These are phyloP conservation scores for Hylodesmum podocarpum DNA, from an alignment of 306 rosid genomes.

Conservation along the genomic window DNA sequence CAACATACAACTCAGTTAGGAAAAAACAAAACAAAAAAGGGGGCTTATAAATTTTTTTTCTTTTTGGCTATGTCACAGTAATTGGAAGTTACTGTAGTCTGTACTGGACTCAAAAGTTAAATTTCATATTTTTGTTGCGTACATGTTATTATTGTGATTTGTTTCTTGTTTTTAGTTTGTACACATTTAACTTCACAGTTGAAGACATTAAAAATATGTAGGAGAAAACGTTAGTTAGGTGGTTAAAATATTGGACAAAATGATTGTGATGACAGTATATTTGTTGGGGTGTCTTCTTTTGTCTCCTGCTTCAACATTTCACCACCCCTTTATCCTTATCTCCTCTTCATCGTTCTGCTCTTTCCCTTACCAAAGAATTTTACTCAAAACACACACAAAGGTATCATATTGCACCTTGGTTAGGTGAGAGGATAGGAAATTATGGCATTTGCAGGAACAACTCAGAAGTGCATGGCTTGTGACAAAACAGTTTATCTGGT, in stretches of 20 bases:
- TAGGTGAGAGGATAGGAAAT: not conserved
- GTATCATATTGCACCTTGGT: conserved; percentile 1
- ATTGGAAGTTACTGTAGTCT: not conserved
- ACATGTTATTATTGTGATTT: conserved; percentile 9
- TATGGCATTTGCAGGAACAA: conserved; percentile 95
- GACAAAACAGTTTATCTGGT: conserved; percentile 88
- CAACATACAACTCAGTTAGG: not conserved
- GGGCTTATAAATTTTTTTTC: not conserved
- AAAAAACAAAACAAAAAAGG: too few species aligned
- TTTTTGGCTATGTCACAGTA: not conserved
- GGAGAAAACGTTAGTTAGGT: conserved; percentile 40
- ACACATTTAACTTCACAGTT: conserved; percentile 9
- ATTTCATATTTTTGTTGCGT: not conserved
- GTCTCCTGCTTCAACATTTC: conserved; percentile 37
- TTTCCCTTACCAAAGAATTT: not conserved
- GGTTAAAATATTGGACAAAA: conserved; percentile 52
- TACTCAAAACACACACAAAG: not conserved
- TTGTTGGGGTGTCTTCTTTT: conserved; percentile 42
- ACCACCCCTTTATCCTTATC: conserved; percentile 38
- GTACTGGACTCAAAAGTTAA: not conserved
- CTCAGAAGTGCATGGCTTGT: conserved; percentile 95
- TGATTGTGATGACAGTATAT: conserved; percentile 46
- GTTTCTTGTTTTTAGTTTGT: not conserved
- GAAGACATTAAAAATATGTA: conserved; percentile 2
- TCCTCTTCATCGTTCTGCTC: conserved; percentile 1